These are phyloP conservation scores for Linum lewisii DNA, from an alignment of 345 rosid species.

Conservation along the genomic window DNA sequence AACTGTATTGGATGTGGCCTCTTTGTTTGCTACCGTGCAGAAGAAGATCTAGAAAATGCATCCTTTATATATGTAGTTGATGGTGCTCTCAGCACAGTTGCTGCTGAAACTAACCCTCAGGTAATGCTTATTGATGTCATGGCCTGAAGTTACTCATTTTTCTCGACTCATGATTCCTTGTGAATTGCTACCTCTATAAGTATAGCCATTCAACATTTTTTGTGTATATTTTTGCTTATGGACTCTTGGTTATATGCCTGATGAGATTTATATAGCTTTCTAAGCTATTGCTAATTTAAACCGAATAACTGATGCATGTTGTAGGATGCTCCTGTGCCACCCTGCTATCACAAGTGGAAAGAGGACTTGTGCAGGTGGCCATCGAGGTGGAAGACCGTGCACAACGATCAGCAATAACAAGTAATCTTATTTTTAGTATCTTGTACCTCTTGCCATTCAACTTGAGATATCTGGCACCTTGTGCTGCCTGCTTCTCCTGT, in stretches of 20 bases:
- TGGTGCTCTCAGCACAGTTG: conserved; percentile 78
- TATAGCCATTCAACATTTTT: neutral
- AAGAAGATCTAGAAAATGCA: conserved; percentile 67
- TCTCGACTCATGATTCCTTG: neutral
- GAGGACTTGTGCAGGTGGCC: conserved; percentile 93
- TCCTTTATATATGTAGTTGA: conserved; percentile 67
- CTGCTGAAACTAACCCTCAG: conserved; percentile 93
- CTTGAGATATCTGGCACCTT: neutral
- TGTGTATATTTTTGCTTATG: neutral
- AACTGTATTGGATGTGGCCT: conserved; percentile 83
- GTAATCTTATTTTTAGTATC: conserved; percentile 9
- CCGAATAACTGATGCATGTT: neutral
- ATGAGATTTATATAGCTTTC: neutral
- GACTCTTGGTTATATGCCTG: too few species aligned
- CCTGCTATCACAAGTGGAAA: conserved; percentile 81
- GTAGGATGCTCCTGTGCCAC: conserved; percentile 92
- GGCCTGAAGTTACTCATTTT: neutral
- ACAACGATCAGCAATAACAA: conserved; percentile 83
- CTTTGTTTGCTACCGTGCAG: conserved; percentile 86
- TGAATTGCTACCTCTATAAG: neutral
- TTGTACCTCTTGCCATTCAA: neutral
- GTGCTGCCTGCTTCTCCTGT: neutral
- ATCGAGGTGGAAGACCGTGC: conserved; percentile 97
- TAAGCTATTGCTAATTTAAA: conserved; percentile 6
- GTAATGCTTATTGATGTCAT: conserved; percentile 18